Conservation (phyloP, 768 basidiomycete species). For the Kwoniella newhampshirensis region DNA sequence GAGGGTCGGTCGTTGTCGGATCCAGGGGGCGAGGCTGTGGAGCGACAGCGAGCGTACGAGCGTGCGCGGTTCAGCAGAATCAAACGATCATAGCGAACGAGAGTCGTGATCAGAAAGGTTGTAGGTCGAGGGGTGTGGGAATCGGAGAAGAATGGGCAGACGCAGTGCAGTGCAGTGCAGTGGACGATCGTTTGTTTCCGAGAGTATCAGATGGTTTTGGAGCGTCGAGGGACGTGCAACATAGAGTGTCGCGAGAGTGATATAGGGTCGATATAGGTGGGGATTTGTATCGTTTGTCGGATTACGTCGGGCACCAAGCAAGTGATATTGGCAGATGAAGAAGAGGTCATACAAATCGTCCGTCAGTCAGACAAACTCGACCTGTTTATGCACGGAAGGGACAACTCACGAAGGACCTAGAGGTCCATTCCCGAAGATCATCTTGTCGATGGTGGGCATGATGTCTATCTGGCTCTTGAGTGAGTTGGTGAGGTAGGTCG, state of each 20-base stretch:
- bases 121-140: neutral
- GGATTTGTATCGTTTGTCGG: too few species aligned
- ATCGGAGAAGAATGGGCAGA: too few species aligned
- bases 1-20: conserved; percentile 66
- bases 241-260: too few species aligned
- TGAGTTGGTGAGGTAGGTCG: conserved; percentile 7
- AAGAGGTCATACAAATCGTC: conserved; percentile 3
- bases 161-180: too few species aligned
- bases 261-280: too few species aligned
- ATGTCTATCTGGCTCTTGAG: too few species aligned
- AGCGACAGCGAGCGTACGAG: neutral
- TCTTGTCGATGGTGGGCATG: conserved; percentile 28
- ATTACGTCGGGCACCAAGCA: neutral
- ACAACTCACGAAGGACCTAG: conserved; percentile 43
- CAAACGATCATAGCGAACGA: too few species aligned
- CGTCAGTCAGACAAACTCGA: neutral
- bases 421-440: conserved; percentile 42
- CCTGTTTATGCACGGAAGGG: neutral
- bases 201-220: too few species aligned
- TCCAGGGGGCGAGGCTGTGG: conserved; percentile 64
- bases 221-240: too few species aligned
- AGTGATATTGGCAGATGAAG: conserved; percentile 4
- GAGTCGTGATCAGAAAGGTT: neutral
- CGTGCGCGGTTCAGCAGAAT: too few species aligned
- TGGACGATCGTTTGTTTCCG: too few species aligned